Conservation (phyloP, 345 rosid genomes). For the Murraya koenigii region DNA sequence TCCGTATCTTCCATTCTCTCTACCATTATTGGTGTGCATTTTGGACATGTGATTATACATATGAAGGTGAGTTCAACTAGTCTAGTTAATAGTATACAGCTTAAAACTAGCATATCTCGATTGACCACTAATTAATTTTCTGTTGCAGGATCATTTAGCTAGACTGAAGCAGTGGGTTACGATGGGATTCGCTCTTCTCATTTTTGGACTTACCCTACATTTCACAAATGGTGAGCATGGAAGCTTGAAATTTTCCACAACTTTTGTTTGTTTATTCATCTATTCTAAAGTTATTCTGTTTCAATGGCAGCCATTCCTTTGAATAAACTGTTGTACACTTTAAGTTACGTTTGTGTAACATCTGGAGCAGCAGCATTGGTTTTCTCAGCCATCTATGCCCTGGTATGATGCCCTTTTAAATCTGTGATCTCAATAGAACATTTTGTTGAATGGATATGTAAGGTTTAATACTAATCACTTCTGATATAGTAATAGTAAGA, state of each 20-base stretch:
- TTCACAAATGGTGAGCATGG: slow-evolving; percentile 58
- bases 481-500: no score
- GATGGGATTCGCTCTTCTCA: slow-evolving; percentile 54
- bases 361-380: slow-evolving; percentile 80
- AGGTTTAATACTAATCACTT: neutral
- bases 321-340: slow-evolving; percentile 76
- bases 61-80: slow-evolving; percentile 45
- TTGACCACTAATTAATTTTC: slow-evolving; percentile 5
- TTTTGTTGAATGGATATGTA: neutral
- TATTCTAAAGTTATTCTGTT: neutral
- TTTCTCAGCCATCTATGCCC: slow-evolving; percentile 58
- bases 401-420: slow-evolving; percentile 38
- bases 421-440: neutral
- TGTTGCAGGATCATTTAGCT: slow-evolving; percentile 50
- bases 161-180: slow-evolving; percentile 77
- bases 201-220: slow-evolving; percentile 63
- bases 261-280: neutral
- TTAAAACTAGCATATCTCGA: neutral
- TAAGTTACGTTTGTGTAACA: slow-evolving; percentile 81
- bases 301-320: slow-evolving; percentile 64
- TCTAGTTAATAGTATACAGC: neutral
- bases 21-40: slow-evolving; percentile 76
- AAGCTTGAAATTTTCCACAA: neutral
- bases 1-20: slow-evolving; percentile 78
- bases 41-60: slow-evolving; percentile 74